These are phyloP conservation scores for Colletotrichum lupini DNA, from an alignment of 2,329 filamentous ascomycete species.

Conservation along the genomic window DNA sequence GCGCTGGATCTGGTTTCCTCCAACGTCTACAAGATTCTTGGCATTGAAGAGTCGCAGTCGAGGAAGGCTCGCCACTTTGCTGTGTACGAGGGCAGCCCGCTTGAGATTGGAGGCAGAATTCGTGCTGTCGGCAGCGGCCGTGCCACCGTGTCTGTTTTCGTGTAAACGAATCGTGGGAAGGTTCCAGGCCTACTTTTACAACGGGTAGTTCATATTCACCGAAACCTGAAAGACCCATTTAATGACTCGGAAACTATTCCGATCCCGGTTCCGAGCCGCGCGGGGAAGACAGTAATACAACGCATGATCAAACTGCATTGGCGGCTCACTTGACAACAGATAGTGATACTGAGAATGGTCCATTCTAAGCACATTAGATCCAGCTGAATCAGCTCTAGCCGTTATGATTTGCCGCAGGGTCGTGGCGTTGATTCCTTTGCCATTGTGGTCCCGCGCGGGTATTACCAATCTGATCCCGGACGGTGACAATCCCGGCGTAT, in stretches of 20 bases:
- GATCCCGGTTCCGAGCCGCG: neutral
- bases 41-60: slow-evolving; percentile 49
- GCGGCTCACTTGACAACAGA: neutral
- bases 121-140: slow-evolving; percentile 62
- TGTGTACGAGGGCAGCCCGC: slow-evolving; percentile 71
- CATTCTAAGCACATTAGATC: neutral
- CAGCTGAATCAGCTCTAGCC: neutral
- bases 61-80: slow-evolving; percentile 62
- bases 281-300: neutral
- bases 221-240: neutral
- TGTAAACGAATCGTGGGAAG: slow-evolving; percentile 32
- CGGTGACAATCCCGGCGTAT: neutral
- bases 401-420: neutral
- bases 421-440: neutral
- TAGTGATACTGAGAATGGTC: neutral
- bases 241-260: neutral
- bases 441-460: slow-evolving; percentile 29
- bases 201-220: neutral
- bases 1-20: slow-evolving; percentile 67
- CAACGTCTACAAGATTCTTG: slow-evolving; percentile 69
- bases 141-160: slow-evolving; percentile 50
- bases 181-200: neutral
- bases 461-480: slow-evolving; percentile 34
- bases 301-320: neutral
- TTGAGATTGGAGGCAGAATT: slow-evolving; percentile 68